Evolutionary conservation across 2,329 filamentous ascomycete species (phyloP), one percentile per base, ranked within the genome.

Genomic region (Colletotrichum filicis): DNA sequence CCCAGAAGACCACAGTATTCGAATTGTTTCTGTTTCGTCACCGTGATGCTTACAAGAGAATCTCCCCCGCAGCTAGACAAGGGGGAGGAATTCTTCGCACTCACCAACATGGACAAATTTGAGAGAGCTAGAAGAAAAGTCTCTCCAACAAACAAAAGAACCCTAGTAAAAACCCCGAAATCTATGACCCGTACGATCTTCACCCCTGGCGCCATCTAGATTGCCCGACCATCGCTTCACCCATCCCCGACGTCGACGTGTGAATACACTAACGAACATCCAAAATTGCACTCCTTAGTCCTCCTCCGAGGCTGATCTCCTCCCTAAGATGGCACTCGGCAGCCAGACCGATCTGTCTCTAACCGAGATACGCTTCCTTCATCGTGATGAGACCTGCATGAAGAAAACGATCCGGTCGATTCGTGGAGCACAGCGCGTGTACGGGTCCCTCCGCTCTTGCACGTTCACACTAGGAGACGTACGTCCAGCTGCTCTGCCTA

Each of bases 311-410:
- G 19, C 57, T 19, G 37, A 66, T 37, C 24, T 28, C n/a, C n/a
- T 60, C 53, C 46, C 24, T 28, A 37, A 55, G 19, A 55, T 22
- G 28, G 24, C 24, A 22, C 9, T 35, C 24, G 62, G 30, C 42
- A 58, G 9, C 24, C 30, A 42, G 46, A 53, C 62, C 68, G 63
- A 56, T 61, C 46, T 60, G 63, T 67, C 42, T 37, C 42, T 16
- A 60, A 57, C 46, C 68, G 56, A 35, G 52, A 37, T 26, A 26
- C 14, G 24, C 68, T 66, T 56, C 56, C 32, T 46, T 49, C 62
- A 42, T 66, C 62, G 46, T 16, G 32, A 67, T 65, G 56, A 46
- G 57, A 59, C 32, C 57, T 30, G 56, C 32, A 66, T 64, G 55
- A 32, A 66, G 6, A 63, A 63, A 26, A 66, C 30, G 62, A 66